These are phyloP conservation scores for Begonia masoniana DNA, from an alignment of 306 rosid species.

Conservation along the genomic window DNA sequence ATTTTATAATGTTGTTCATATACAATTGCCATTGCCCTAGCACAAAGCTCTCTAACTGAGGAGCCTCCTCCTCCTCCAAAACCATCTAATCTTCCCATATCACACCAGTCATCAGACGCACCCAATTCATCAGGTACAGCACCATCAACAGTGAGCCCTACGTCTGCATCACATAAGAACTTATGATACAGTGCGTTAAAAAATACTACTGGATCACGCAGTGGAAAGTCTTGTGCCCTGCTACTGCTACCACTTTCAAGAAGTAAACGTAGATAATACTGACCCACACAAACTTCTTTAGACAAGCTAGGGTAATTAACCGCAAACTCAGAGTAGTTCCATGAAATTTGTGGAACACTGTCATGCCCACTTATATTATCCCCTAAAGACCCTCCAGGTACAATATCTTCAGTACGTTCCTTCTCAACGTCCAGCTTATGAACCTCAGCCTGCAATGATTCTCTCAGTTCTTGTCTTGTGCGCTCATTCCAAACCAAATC, in stretches of 20 bases:
- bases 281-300: conserved; percentile 99
- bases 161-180: conserved; percentile 95
- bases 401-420: conserved; percentile 98
- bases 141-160: conserved; percentile 92
- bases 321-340: conserved; percentile 90
- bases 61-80: conserved; percentile 98
- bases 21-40: conserved; percentile 97
- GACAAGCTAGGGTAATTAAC: conserved; percentile 93
- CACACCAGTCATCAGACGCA: conserved; percentile 99
- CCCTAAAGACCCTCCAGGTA: conserved; percentile 50
- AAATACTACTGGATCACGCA: conserved; percentile 96
- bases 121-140: conserved; percentile 98
- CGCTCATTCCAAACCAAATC: conserved; percentile 99
- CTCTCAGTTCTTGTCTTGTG: conserved; percentile 94
- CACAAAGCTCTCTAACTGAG: conserved; percentile 97
- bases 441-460: conserved; percentile 89
- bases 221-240: conserved; percentile 91
- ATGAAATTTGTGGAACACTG: conserved; percentile 73
- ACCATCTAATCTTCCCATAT: conserved; percentile 97
- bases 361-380: conserved; percentile 54
- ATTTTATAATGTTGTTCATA: conserved; percentile 85
- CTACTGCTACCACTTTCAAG: conserved; percentile 92
- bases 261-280: conserved; percentile 86
- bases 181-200: conserved; percentile 91
- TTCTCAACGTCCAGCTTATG: conserved; percentile 96